Evolutionary conservation across 2,329 filamentous ascomycete species (phyloP), one percentile per base, ranked within the genome.

Genomic region (Dactylellina parvicollis): DNA sequence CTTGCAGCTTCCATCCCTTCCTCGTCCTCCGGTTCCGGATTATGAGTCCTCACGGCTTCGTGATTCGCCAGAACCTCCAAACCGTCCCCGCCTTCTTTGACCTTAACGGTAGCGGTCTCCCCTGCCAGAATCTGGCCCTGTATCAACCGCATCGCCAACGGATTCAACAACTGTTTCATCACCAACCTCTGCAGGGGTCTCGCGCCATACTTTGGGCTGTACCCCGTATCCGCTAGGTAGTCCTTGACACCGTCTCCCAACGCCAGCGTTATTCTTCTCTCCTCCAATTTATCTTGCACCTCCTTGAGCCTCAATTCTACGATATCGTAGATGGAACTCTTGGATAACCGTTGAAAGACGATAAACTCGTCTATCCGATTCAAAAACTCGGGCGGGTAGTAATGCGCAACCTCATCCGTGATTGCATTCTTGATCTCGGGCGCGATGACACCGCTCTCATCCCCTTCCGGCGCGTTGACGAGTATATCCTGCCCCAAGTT

Each of bases 321-420:
- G 75, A 98, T 98, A 79, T 96, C 93, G 28, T 92, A 86, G 65
- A 98, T 85, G 14, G 94, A 93, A 16, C 85, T 83, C 28, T 85
- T 86, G 0, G 92, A 91, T 1, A 98, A 86, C 7, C 94, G 87
- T 82, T 93, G 94, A 85, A 98, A 98, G 79, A 98, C 84, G 80
- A 98, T 97, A 83, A 98, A 97, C 74, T 96, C 94, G 81, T 98
- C 94, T 75, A 98, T 92, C 18, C 95, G 88, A 82, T 99, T 98
- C 75, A 98, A 86, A 84, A 98, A 99, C 80, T 98, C 95, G 2
- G 95, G 95, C 3, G 94, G 88, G 79, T 97, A 89, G 0, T 85
- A 82, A 7, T 84, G 81, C 16, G 89, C 85, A 0, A 98, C 93
- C 14, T 96, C 88, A 78, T 96, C 91, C 88, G 98, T 92, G 60